phyloP scores from a whole-genome alignment of 1,139 yeast species.

The Wickerhamomyces sp. region DNA sequence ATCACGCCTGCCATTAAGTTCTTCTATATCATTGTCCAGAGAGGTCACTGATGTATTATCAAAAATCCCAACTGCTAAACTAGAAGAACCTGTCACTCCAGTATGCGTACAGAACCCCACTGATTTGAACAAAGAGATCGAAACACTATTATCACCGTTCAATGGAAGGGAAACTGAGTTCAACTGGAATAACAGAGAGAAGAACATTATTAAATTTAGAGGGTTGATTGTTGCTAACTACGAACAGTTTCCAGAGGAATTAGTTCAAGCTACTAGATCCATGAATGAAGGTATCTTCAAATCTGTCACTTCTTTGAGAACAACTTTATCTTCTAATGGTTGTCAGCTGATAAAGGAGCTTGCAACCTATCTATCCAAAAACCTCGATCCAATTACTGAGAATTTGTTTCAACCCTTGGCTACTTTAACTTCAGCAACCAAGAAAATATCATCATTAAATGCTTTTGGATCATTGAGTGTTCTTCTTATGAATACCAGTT shows the following conservation, averaged over 20 bases:
- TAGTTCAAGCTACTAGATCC: constrained; percentile 31
- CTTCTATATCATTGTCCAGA: constrained; percentile 1
- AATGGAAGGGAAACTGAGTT: constrained; percentile 83
- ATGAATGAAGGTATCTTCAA: constrained; percentile 63
- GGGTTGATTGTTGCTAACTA: constrained; percentile 58
- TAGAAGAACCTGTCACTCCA: constrained; percentile 22
- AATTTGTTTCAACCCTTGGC: constrained; percentile 52
- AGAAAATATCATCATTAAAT: constrained; percentile 70
- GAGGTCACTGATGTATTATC: constrained; percentile 14
- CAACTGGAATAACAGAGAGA: constrained; percentile 80
- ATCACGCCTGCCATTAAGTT: not conserved
- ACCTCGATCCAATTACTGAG: constrained; percentile 63
- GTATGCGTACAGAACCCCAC: constrained; percentile 28
- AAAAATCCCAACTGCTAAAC: constrained; percentile 16
- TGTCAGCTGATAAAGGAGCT: constrained; percentile 78
- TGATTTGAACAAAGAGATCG: constrained; percentile 34
- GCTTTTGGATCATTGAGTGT: constrained; percentile 68
- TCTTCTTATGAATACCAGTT: constrained; percentile 52
- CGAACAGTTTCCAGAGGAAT: constrained; percentile 38
- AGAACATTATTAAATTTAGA: constrained; percentile 52
- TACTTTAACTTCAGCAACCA: constrained; percentile 68
- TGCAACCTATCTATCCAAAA: constrained; percentile 43
- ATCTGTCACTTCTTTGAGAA: constrained; percentile 69
- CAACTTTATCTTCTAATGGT: constrained; percentile 73
- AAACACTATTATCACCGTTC: constrained; percentile 40